phyloP scores from a whole-genome alignment of 805 yeast species.

The Metahyphopichia silvanorum region DNA sequence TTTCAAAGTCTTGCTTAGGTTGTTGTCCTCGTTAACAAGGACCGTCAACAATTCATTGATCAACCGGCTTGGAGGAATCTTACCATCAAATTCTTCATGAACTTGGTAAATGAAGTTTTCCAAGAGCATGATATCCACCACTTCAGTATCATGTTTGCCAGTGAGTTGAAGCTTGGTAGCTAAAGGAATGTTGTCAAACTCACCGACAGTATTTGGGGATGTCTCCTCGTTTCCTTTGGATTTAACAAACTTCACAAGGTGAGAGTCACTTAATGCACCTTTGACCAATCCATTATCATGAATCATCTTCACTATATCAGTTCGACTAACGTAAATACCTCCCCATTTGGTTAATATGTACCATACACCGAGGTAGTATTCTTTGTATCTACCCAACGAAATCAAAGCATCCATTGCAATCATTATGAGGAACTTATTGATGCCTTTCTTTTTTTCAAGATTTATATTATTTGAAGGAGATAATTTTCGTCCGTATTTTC shows the following conservation, averaged over 20 bases:
- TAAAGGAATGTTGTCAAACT: not conserved
- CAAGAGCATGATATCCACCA: constrained; percentile 27
- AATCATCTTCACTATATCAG: constrained; percentile 1
- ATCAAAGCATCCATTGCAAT: constrained; percentile 27
- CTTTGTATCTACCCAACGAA: constrained; percentile 26
- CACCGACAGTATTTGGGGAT: not conserved
- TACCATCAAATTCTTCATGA: constrained; percentile 17
- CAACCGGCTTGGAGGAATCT: constrained; percentile 16
- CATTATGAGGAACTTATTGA: constrained; percentile 32
- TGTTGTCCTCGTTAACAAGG: constrained; percentile 14
- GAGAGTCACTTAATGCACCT: constrained; percentile 4
- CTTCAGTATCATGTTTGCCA: constrained; percentile 1
- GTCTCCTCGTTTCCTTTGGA: not conserved
- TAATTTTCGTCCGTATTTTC: constrained; percentile 16
- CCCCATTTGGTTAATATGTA: constrained; percentile 32
- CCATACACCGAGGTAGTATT: constrained; percentile 31
- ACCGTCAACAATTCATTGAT: constrained; percentile 26
- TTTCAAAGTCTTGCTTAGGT: constrained; percentile 11
- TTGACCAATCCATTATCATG: constrained; percentile 3
- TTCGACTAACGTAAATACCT: constrained; percentile 17
- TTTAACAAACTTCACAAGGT: not conserved
- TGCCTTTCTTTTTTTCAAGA: constrained; percentile 9
- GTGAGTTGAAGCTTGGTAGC: not conserved
- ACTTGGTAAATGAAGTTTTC: constrained; percentile 33
- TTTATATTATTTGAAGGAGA: constrained; percentile 5